Evolutionary conservation across 1,139 yeast genomes (phyloP).

Genomic region (Debaryomyces sp.): DNA sequence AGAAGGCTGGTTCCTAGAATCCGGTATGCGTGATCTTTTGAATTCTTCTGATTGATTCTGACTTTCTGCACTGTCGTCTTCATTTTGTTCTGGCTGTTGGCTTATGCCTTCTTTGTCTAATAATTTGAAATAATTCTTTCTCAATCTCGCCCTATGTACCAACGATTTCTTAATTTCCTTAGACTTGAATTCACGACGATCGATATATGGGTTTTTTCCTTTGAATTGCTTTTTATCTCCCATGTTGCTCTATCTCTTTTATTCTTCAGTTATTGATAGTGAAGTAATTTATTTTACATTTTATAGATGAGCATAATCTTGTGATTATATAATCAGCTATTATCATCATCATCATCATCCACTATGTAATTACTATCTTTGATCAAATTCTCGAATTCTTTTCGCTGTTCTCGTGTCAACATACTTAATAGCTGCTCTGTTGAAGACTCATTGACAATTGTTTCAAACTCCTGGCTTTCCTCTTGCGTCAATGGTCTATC

Average conservation of each 20-base stretch:
- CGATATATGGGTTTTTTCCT: constrained; percentile 33
- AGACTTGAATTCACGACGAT: constrained; percentile 44
- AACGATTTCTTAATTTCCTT: constrained; percentile 75
- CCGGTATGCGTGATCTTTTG: background rate
- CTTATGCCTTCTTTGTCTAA: constrained; percentile 66
- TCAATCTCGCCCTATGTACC: constrained; percentile 78
- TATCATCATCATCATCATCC: constrained; percentile 5
- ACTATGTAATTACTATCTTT: constrained; percentile 6
- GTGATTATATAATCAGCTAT: constrained; percentile 11
- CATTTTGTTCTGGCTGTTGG: constrained; percentile 9
- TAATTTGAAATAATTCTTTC: constrained; percentile 80
- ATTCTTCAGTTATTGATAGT: background rate
- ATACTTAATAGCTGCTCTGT: constrained; percentile 7
- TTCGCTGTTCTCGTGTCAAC: constrained; percentile 10
- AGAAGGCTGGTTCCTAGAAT: constrained; percentile 1
- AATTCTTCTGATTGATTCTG: constrained; percentile 2
- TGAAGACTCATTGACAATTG: constrained; percentile 7
- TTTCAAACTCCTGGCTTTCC: constrained; percentile 10
- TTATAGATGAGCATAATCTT: constrained; percentile 11
- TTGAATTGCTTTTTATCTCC: constrained; percentile 5
- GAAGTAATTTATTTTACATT: background rate
- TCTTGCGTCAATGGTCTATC: constrained; percentile 10
- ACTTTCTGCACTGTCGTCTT: constrained; percentile 10
- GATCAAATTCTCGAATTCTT: constrained; percentile 8
- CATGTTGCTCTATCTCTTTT: background rate